A percentile compares a stretch with the other conserved stretches of the same genome.
Evolutionary conservation across 768 basidiomycete genomes (phyloP).

Genomic region (Mycena polygramma): DNA sequence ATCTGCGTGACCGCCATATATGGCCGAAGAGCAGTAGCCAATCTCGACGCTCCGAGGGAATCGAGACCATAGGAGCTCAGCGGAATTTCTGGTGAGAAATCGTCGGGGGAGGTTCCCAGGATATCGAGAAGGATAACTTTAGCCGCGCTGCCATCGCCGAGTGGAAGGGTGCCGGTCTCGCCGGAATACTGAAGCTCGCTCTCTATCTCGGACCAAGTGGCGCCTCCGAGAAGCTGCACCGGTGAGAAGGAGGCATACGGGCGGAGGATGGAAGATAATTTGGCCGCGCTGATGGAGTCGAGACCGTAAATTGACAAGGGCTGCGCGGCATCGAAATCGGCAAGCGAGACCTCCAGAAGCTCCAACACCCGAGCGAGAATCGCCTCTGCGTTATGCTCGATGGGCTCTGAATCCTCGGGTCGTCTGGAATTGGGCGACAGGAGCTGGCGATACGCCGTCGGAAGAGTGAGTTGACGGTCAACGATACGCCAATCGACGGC

Average conservation of each 20-base stretch:
- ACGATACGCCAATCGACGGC: neutral
- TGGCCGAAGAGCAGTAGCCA: slow-evolving; percentile 43
- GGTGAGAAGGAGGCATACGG: slow-evolving; percentile 1
- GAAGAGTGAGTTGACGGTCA: neutral
- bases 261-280: neutral
- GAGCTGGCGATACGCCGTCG: neutral
- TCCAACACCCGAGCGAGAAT: slow-evolving; percentile 10
- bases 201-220: neutral
- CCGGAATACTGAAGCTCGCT: neutral
- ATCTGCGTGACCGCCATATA: slow-evolving; percentile 43
- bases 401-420: neutral
- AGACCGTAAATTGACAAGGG: slow-evolving; percentile 2
- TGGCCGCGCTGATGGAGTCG: slow-evolving; percentile 14
- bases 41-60: slow-evolving; percentile 46
- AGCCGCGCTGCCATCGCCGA: neutral
- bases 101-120: slow-evolving; percentile 41
- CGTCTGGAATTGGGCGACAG: neutral
- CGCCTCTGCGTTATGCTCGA: neutral
- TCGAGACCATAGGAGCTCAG: slow-evolving; percentile 50
- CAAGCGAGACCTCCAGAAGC: slow-evolving; percentile 5
- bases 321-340: slow-evolving; percentile 8
- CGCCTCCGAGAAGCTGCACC: neutral
- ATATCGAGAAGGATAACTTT: slow-evolving; percentile 31
- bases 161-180: neutral
- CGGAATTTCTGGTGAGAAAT: slow-evolving; percentile 45